Base-by-base conservation (phyloP, 1,284 basidiomycete genomes). In the Sanghuangporus baumii region DNA sequence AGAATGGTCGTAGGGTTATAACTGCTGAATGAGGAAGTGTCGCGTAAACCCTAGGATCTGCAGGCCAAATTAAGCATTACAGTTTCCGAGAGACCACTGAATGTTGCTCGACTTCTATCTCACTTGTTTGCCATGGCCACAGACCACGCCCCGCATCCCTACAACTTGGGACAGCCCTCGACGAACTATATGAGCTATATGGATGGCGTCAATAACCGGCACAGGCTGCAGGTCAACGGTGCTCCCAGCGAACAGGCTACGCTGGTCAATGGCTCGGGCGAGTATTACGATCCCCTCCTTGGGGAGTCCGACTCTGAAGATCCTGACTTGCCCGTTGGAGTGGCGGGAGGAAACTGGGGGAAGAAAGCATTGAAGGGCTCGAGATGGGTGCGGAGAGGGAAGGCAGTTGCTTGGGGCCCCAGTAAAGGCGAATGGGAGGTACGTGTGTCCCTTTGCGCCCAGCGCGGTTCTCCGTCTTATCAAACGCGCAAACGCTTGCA, bases 401-500 rank as follows among this genome's bases (percentile, higher is more conserved):
- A 93, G 74, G 83, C 91, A 65, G 82, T 82, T 11, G 77, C 85
- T 14, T 93, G 90, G 90, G 89, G 88, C 26, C 88, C 91, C 38
- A 81, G 81, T 56, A 82, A 86, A 76, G 89, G 89, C 48, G 89
- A 92, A 64, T 91, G 88, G 87, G 88, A 92, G 84, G 90, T 88
- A 70, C 67, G 81, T 75, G 61, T 55, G 31, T 18, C 48, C 16
- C 43, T 68, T 46, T 63, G 64, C 67, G 23, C 37, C 12, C 40
- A 31, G 3, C 1, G 2, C 57, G n/a, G 11, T 41, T 43, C 50
- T 36, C 55, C 54, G 40, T 46, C 69, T 57, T 43, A 60, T 57
- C 63, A 47, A 20, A 57, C 56, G 16, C 16, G 55, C 61, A 34
- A 51, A 7, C 37, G 46, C 14, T 36, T n/a, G 56, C 70, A 93